phyloP scores from a whole-genome alignment of 1,284 basidiomycete species.

The Malassezia caprae region DNA sequence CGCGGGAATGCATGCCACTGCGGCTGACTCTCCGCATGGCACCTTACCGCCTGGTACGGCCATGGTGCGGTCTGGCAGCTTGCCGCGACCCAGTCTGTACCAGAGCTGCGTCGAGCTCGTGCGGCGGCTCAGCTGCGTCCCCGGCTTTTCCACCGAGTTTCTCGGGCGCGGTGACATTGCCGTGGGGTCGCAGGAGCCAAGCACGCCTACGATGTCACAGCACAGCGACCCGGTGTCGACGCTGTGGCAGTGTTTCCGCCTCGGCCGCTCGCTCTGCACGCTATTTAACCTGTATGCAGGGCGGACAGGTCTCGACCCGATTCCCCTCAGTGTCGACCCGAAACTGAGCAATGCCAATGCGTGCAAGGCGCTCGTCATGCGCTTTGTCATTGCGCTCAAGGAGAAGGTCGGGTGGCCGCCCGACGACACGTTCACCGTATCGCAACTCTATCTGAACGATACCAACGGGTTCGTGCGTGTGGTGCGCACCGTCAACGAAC shows the following conservation, averaged over 20 bases:
- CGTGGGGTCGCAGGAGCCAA: neutral
- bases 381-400: constrained; percentile 54
- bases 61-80: neutral
- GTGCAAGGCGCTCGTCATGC: constrained; percentile 55
- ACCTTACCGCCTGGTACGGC: neutral
- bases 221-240: constrained; percentile 61
- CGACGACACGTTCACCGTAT: constrained; percentile 57
- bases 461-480: constrained; percentile 91
- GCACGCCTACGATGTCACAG: constrained; percentile 7
- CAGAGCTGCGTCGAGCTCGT: constrained; percentile 49
- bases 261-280: constrained; percentile 85
- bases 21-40: neutral
- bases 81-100: constrained; percentile 38
- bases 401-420: constrained; percentile 51
- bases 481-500: constrained; percentile 76
- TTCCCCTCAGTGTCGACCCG: constrained; percentile 53
- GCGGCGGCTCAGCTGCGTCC: constrained; percentile 49
- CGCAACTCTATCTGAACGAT: constrained; percentile 68
- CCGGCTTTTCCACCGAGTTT: constrained; percentile 43
- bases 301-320: constrained; percentile 58
- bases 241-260: constrained; percentile 83
- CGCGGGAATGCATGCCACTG: neutral
- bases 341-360: constrained; percentile 63
- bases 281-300: constrained; percentile 62
- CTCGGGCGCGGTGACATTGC: constrained; percentile 19